Evolutionary conservation across 768 basidiomycete genomes (phyloP).

Genomic region (Cystobasidium ongulense): DNA sequence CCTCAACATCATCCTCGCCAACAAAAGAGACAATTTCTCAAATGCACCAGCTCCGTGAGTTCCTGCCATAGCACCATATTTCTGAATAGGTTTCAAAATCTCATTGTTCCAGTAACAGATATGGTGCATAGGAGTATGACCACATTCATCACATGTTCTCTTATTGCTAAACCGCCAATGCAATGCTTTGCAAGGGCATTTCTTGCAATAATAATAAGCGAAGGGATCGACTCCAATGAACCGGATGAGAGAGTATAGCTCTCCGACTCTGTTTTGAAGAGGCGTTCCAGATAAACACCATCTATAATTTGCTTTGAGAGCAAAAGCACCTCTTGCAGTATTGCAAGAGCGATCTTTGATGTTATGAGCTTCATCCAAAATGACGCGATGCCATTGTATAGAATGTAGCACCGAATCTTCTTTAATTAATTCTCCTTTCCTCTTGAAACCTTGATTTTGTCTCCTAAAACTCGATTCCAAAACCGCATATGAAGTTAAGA

Average conservation of each 20-base stretch:
- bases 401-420: conserved; percentile 78
- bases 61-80: conserved; percentile 56
- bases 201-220: conserved; percentile 86
- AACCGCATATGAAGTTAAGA: conserved; percentile 66
- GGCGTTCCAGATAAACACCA: conserved; percentile 97
- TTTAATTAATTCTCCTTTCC: conserved; percentile 71
- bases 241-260: conserved; percentile 67
- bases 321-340: conserved; percentile 94
- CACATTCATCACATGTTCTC: conserved; percentile 54
- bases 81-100: conserved; percentile 88
- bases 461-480: conserved; percentile 87
- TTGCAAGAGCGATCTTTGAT: conserved; percentile 68
- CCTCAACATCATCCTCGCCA: conserved; percentile 86
- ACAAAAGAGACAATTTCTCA: conserved; percentile 78
- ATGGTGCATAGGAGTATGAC: conserved; percentile 48
- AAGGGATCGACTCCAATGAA: conserved; percentile 77
- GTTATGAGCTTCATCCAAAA: conserved; percentile 43
- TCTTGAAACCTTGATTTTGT: conserved; percentile 84
- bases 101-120: conserved; percentile 97
- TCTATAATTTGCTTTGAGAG: conserved; percentile 65
- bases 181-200: conserved; percentile 84
- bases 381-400: conserved; percentile 59
- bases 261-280: conserved; percentile 95
- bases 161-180: conserved; percentile 90
- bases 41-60: conserved; percentile 75